Evolutionary conservation across 106 monocot species (phyloP), one percentile per base, ranked within the genome.

Genomic region (Dendrobium officinale): DNA sequence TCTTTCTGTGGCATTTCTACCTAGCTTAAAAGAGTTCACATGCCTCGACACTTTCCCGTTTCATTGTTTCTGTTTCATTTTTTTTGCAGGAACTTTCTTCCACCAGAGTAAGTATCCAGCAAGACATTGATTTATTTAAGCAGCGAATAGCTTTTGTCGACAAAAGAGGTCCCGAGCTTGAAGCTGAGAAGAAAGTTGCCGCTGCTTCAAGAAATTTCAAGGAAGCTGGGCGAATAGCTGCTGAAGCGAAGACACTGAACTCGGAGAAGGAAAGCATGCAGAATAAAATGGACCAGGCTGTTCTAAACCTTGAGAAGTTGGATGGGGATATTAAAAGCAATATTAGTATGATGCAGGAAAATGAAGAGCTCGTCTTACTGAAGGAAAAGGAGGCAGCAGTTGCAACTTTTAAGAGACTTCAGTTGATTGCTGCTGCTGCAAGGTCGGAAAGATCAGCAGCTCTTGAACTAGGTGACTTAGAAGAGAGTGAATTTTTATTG

Each of bases 201-300:
- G 98, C 98, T 29, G 92, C 98, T 55, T 92, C 93, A 51, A 86
- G 95, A 61, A 99, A 95, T 82, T 99, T 99, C 73, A 99, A 93
- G 86, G 95, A 99, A 87, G 98, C 98, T 4, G 88, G 89, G 17
- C 74, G 98, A 47, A 85, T 95, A 81, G 89, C 95, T 82, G 85
- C 89, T 18, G 95, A 99, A 84, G 95, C 88, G 0, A 99, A 95
- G 83, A 75, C 91, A 48, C 87, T 99, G 61, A 83, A 83, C 75
- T 43, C 78, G 6, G 98, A 99, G 72, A 95, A 81, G 77, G 95
- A 93, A 81, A 83, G 75, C 33, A 81, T 93, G 59, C 93, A 88
- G 66, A 66, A 22, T 79, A 88, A 91, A 64, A 77, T n/a, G 47
- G 85, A 86, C 67, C 86, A 87, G 48, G 79, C 88, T 40, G 67